A percentile compares a stretch with the other conserved stretches of the same genome.
Evolutionary conservation across 208 protist species (phyloP).

Genomic region (Naegleria fowleri): DNA sequence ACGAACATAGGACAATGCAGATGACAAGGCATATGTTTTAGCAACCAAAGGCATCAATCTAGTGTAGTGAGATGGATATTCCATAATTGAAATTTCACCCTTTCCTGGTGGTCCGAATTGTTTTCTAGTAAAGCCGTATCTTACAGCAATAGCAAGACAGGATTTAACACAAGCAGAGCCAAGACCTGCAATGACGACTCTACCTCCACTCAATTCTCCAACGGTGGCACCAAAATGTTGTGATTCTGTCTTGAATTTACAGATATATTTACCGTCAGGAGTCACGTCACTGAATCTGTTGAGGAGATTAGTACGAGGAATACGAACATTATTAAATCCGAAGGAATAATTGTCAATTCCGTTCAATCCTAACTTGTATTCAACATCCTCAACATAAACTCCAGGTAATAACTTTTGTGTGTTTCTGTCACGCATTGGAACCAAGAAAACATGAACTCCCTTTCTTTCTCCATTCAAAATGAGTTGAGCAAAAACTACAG

Average conservation of each 20-base stretch:
- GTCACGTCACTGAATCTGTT: conserved; percentile 33
- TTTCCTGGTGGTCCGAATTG: conserved; percentile 22
- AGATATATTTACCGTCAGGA: conserved; percentile 32
- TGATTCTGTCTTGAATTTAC: not conserved
- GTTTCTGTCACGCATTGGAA: conserved; percentile 27
- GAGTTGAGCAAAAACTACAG: conserved; percentile 32
- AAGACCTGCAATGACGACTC: not conserved
- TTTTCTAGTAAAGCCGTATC: not conserved
- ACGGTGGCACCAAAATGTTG: not conserved
- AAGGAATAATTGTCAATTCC: conserved; percentile 30
- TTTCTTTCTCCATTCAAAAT: not conserved
- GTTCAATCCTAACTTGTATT: conserved; percentile 32
- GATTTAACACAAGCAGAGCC: not conserved
- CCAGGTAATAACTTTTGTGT: not conserved
- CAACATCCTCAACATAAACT: conserved; percentile 9
- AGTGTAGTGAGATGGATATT: conserved; percentile 13
- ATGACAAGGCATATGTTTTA: not conserved
- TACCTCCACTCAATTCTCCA: conserved; percentile 13
- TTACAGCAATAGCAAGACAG: not conserved
- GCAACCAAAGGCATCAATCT: conserved; percentile 27
- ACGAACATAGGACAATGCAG: not conserved
- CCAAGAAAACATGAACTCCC: conserved; percentile 31
- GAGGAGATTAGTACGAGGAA: conserved; percentile 36
- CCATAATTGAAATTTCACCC: conserved; percentile 22
- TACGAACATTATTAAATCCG: conserved; percentile 34